These are phyloP conservation scores for Colletotrichum salicis DNA, from an alignment of 2,329 filamentous ascomycete species.

Conservation along the genomic window DNA sequence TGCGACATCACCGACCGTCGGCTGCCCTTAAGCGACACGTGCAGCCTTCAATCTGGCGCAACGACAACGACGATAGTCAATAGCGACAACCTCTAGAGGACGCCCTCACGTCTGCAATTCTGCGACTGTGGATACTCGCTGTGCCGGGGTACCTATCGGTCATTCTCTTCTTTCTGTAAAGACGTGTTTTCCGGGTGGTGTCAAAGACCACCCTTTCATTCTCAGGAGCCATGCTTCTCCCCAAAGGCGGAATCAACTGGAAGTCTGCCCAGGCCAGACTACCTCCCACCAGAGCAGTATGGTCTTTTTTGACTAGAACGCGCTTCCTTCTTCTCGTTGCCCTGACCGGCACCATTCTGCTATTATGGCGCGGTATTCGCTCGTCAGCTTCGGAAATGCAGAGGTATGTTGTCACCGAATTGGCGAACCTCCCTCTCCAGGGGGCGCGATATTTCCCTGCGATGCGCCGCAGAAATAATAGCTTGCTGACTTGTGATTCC, in stretches of 20 bases:
- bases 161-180: conserved; percentile 19
- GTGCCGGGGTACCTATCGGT: conserved; percentile 12
- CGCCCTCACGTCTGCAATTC: neutral
- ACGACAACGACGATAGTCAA: conserved; percentile 9
- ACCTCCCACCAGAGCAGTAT: conserved; percentile 79
- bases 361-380: conserved; percentile 89
- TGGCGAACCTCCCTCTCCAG: neutral
- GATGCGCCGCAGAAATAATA: neutral
- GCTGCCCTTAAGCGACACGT: conserved; percentile 7
- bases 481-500: conserved; percentile 16
- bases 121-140: conserved; percentile 10
- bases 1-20: conserved; percentile 9
- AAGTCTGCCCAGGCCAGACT: conserved; percentile 85
- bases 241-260: conserved; percentile 91
- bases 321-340: conserved; percentile 81
- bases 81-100: neutral
- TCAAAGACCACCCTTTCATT: conserved; percentile 47
- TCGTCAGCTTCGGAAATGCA: conserved; percentile 88
- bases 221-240: conserved; percentile 77
- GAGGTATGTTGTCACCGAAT: conserved; percentile 68
- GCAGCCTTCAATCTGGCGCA: neutral
- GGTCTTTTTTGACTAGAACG: conserved; percentile 78
- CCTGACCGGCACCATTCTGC: conserved; percentile 74
- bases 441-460: neutral
- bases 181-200: conserved; percentile 48